Evolutionary conservation across 2,329 filamentous ascomycete species (phyloP).

Genomic region (Zymoseptoria tritici): DNA sequence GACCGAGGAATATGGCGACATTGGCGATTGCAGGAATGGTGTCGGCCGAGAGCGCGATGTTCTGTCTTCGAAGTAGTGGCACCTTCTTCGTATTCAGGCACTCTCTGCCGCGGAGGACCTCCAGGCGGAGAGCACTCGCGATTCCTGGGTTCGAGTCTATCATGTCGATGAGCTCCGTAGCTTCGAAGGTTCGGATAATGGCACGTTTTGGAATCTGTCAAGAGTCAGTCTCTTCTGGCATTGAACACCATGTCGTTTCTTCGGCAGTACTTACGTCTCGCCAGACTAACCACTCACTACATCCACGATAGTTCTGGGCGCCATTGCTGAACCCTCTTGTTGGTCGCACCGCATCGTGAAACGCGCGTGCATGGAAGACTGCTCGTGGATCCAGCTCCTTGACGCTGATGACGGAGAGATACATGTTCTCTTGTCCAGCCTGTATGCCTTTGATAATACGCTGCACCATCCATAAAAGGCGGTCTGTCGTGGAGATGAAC

Average conservation of each 20-base stretch:
- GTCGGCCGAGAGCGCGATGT: not conserved
- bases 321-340: not conserved
- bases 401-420: slow-evolving; percentile 4
- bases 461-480: slow-evolving; percentile 4
- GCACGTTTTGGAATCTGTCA: slow-evolving; percentile 6
- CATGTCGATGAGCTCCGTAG: slow-evolving; percentile 1
- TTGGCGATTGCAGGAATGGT: not conserved
- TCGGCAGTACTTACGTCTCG: not conserved
- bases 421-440: not conserved
- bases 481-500: slow-evolving; percentile 3
- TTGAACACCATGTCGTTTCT: not conserved
- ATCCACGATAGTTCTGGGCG: slow-evolving; percentile 5
- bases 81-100: not conserved
- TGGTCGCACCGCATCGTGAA: slow-evolving; percentile 1
- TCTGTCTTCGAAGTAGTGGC: not conserved
- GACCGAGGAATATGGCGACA: slow-evolving; percentile 3
- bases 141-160: not conserved
- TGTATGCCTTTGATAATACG: slow-evolving; percentile 2
- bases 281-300: slow-evolving; percentile 3
- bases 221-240: not conserved
- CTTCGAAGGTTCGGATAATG: slow-evolving; percentile 3
- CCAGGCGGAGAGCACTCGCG: not conserved
- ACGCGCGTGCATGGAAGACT: slow-evolving; percentile 2
- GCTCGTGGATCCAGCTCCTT: not conserved
- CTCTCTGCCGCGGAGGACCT: not conserved